Percentiles rank a stretch among this genome's conserved stretches.
Conservation (phyloP, 768 basidiomycete species). For the Vararia minispora region DNA sequence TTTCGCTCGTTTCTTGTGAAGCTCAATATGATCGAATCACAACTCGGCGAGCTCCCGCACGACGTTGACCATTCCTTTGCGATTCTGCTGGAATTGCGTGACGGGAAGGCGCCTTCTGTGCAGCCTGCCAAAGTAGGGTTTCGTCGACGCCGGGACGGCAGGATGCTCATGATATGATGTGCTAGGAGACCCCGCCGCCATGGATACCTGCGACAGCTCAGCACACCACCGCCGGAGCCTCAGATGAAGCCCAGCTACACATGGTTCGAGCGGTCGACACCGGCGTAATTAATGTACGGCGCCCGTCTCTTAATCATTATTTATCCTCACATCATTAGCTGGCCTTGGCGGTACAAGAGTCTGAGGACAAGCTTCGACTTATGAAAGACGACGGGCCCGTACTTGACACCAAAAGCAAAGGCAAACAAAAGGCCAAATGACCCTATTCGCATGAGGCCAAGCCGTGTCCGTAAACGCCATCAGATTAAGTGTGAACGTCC, state of each 20-base stretch:
- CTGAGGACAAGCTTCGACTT: slow-evolving; percentile 46
- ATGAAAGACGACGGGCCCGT: too few species aligned
- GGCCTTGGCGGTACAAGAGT: slow-evolving; percentile 73
- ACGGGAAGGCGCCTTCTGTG: slow-evolving; percentile 45
- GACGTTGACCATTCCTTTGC: slow-evolving; percentile 73
- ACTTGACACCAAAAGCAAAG: slow-evolving; percentile 10
- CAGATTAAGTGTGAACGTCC: not conserved
- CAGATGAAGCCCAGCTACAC: slow-evolving; percentile 60
- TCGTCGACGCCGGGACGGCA: not conserved
- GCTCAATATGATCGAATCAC: slow-evolving; percentile 64
- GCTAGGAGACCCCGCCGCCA: slow-evolving; percentile 49
- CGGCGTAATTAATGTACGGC: slow-evolving; percentile 63
- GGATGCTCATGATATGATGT: slow-evolving; percentile 9
- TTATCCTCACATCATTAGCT: slow-evolving; percentile 30
- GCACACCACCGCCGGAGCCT: slow-evolving; percentile 55
- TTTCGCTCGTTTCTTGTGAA: slow-evolving; percentile 80
- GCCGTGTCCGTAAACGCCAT: too few species aligned
- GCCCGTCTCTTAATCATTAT: not conserved
- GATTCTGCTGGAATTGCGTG: slow-evolving; percentile 71
- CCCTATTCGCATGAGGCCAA: not conserved
- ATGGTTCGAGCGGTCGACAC: slow-evolving; percentile 76
- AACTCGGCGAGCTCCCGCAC: slow-evolving; percentile 47
- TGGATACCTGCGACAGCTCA: slow-evolving; percentile 69
- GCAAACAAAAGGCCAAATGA: slow-evolving; percentile 13
- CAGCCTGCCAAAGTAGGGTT: slow-evolving; percentile 32